Conservation (phyloP, 2,329 filamentous ascomycete genomes). For the Penicillium sp. region DNA sequence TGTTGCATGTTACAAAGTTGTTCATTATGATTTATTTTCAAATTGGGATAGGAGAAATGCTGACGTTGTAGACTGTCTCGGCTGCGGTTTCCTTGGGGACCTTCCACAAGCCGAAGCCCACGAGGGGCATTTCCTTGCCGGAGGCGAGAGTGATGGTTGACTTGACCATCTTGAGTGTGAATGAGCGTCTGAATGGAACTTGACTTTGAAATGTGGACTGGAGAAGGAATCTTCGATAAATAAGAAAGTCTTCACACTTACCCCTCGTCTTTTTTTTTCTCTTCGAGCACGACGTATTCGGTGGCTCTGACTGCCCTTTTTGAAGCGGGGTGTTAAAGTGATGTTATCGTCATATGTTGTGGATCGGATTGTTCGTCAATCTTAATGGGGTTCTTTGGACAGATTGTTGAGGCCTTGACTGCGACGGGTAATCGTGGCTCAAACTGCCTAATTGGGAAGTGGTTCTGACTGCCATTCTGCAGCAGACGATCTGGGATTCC, state of each 20-base stretch:
- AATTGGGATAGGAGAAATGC: neutral
- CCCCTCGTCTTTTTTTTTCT: too few species aligned
- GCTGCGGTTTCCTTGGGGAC: conserved; percentile 19
- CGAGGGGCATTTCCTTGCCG: conserved; percentile 22
- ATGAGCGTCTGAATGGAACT: too few species aligned
- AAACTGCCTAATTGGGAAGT: conserved; percentile 9
- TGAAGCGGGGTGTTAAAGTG: neutral
- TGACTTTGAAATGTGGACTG: neutral
- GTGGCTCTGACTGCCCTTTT: conserved; percentile 1
- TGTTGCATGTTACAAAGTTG: neutral
- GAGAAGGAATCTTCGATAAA: neutral
- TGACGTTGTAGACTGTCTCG: conserved; percentile 17
- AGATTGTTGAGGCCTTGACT: neutral
- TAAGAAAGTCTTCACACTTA: neutral
- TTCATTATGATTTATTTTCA: neutral
- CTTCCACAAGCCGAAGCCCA: conserved; percentile 22
- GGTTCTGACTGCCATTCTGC: neutral
- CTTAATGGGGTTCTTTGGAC: neutral
- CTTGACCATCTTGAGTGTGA: conserved; percentile 6
- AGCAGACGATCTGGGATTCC: neutral
- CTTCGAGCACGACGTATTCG: neutral
- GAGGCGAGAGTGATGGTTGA: conserved; percentile 15
- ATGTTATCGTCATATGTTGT: neutral
- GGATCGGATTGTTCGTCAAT: neutral
- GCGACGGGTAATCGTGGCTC: neutral